Percentiles rank a stretch among this genome's conserved stretches.
phyloP scores from a whole-genome alignment of 805 yeast species.

The Pichia nanzhaoensis region DNA sequence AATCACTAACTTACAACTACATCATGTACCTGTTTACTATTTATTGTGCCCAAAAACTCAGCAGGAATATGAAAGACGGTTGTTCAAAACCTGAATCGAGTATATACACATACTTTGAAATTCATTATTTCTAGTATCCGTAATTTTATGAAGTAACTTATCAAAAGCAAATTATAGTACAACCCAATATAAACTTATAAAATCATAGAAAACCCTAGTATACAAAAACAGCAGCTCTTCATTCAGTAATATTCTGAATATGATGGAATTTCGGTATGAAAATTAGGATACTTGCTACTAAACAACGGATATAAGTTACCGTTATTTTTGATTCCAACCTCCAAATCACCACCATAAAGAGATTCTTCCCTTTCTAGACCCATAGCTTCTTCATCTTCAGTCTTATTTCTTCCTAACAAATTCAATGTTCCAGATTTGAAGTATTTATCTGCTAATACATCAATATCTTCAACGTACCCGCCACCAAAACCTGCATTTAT shows the following conservation, averaged over 20 bases:
- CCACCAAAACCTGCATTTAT: constrained; percentile 70
- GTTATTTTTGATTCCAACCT: constrained; percentile 17
- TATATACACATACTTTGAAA: too few relatives aligned
- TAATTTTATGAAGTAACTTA: too few relatives aligned
- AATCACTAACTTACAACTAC: too few relatives aligned
- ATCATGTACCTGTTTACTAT: too few relatives aligned
- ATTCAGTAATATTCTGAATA: constrained; percentile 19
- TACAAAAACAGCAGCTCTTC: too few relatives aligned
- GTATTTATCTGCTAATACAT: constrained; percentile 7
- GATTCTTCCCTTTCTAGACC: neutral
- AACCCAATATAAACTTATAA: too few relatives aligned
- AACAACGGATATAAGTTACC: constrained; percentile 38
- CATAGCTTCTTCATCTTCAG: constrained; percentile 1
- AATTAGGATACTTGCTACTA: constrained; percentile 63
- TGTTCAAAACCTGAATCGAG: too few relatives aligned
- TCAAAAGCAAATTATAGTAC: too few relatives aligned
- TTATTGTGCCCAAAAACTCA: too few relatives aligned
- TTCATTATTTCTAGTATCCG: too few relatives aligned
- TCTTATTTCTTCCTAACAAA: neutral
- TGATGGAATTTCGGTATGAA: constrained; percentile 73
- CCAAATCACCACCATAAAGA: constrained; percentile 14
- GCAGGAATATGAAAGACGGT: too few relatives aligned
- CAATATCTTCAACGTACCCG: constrained; percentile 1
- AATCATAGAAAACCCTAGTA: too few relatives aligned
- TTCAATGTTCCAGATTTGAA: neutral